Conservation (phyloP, 345 rosid species). For the Adansonia digitata region DNA sequence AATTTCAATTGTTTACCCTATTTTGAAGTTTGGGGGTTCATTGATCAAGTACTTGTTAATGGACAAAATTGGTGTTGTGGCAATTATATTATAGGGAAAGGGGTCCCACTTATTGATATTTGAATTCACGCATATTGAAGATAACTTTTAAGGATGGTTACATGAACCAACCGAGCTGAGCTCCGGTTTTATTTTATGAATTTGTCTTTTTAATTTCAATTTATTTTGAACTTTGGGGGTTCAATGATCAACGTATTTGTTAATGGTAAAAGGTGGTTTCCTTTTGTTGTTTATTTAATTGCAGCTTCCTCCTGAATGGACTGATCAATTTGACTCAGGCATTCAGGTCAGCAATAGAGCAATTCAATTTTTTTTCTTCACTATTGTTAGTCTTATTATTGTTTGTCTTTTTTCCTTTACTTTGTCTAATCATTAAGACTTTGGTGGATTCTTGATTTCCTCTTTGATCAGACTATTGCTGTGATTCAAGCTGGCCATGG, state of each 20-base stretch:
- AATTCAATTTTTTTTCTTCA: not conserved
- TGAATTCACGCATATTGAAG: too few species aligned
- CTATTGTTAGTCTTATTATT: not conserved
- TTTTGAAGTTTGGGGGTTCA: not conserved
- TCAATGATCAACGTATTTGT: too few species aligned
- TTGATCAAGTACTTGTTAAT: not conserved
- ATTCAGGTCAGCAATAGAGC: conserved; percentile 61
- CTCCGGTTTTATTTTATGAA: too few species aligned
- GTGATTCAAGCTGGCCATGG: conserved; percentile 99
- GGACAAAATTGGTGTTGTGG: conserved; percentile 8
- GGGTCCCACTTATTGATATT: too few species aligned
- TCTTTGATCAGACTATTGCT: conserved; percentile 74
- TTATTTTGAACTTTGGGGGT: not conserved
- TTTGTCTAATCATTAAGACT: conserved; percentile 10
- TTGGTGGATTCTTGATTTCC: not conserved
- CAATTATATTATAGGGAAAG: not conserved
- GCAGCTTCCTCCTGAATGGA: conserved; percentile 99
- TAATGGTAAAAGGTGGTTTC: conserved; percentile 7
- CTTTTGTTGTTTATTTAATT: conserved; percentile 27
- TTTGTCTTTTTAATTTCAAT: too few species aligned
- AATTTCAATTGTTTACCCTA: not conserved
- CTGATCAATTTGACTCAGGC: conserved; percentile 98
- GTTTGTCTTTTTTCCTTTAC: not conserved
- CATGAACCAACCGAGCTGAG: not conserved
- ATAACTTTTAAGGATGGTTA: conserved; percentile 4